Evolutionary conservation across 305 asterid species (phyloP).

Genomic region (Fraxinus velutina): DNA sequence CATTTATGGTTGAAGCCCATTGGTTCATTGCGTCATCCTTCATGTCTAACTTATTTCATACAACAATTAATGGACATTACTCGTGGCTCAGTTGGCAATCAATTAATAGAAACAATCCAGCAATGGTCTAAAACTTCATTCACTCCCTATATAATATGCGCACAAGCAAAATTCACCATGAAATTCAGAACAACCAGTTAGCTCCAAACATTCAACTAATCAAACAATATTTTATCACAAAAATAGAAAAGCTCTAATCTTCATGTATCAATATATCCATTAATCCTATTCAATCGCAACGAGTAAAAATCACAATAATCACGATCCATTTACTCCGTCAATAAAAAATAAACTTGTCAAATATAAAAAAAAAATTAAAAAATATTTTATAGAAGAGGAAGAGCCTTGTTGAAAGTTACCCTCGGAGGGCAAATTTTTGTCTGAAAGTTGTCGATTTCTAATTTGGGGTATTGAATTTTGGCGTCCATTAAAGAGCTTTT

Average conservation of each 20-base stretch:
- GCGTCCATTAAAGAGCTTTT: constrained; percentile 7
- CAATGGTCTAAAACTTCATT: not conserved
- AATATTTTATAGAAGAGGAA: not conserved
- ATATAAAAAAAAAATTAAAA: not conserved
- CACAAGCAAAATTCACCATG: not conserved
- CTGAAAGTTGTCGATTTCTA: constrained; percentile 21
- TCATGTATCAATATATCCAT: not conserved
- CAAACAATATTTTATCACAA: not conserved
- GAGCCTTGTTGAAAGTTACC: constrained; percentile 25
- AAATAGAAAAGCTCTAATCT: not conserved
- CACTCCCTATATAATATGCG: not conserved
- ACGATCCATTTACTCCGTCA: not conserved
- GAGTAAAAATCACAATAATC: not conserved
- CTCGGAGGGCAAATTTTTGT: constrained; percentile 13
- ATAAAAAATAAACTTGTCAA: not conserved
- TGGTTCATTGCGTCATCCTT: not conserved
- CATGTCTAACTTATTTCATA: not conserved
- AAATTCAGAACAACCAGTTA: not conserved
- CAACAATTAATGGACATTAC: not conserved
- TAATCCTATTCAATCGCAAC: not conserved
- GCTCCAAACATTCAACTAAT: not conserved
- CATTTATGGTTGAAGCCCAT: not conserved
- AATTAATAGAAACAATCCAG: not conserved
- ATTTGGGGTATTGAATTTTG: constrained; percentile 23
- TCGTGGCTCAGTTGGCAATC: not conserved